These are phyloP conservation scores for Spathaspora sp. DNA, from an alignment of 1,139 yeast species.

Conservation along the genomic window DNA sequence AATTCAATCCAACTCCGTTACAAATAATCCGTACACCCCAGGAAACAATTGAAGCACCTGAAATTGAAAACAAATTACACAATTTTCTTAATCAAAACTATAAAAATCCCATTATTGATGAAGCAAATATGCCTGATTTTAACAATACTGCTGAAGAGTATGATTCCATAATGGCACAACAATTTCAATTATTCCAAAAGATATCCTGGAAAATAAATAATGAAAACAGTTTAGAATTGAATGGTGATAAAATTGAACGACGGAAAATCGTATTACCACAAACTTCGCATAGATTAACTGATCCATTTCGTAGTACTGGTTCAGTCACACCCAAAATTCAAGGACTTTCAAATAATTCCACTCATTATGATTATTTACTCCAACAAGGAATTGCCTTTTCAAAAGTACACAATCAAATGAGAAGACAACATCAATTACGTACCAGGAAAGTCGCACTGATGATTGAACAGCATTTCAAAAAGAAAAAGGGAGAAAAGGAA, in stretches of 20 bases:
- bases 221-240: conserved; percentile 40
- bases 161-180: conserved; percentile 31
- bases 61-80: conserved; percentile 42
- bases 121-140: conserved; percentile 32
- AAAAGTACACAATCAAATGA: conserved; percentile 65
- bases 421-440: conserved; percentile 64
- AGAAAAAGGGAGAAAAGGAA: conserved; percentile 86
- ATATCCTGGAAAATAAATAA: conserved; percentile 32
- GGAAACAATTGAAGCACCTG: conserved; percentile 25
- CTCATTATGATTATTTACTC: conserved; percentile 71
- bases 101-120: conserved; percentile 43
- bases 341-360: conserved; percentile 43
- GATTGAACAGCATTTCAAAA: conserved; percentile 84
- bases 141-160: conserved; percentile 36
- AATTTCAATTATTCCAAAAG: conserved; percentile 26
- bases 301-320: conserved; percentile 40
- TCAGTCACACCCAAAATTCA: conserved; percentile 40
- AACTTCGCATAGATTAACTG: conserved; percentile 36
- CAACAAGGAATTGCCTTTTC: conserved; percentile 77
- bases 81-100: conserved; percentile 53
- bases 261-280: conserved; percentile 50
- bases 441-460: conserved; percentile 75
- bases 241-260: conserved; percentile 44
- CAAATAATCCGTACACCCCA: conserved; percentile 22
- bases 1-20: conserved; percentile 32